phyloP scores from a whole-genome alignment of 2,329 filamentous ascomycete genomes.

The Sordariomycetes sp. region DNA sequence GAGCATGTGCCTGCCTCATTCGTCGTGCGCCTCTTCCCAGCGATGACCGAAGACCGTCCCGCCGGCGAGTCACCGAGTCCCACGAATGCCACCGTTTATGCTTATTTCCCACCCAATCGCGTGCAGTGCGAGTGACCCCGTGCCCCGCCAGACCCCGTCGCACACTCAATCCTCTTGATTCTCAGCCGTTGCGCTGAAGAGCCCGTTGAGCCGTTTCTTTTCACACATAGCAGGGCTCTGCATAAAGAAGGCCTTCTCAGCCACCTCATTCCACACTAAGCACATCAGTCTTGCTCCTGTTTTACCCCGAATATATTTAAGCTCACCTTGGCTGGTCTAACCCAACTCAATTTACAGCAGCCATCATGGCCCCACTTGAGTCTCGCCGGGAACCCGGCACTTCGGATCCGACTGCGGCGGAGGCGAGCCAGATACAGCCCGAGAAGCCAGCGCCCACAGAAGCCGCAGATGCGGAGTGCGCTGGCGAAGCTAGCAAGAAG shows the following conservation, averaged over 20 bases:
- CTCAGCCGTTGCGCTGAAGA: neutral
- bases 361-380: neutral
- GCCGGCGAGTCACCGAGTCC: neutral
- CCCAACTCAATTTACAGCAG: neutral
- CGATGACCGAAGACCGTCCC: neutral
- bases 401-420: neutral
- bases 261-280: neutral
- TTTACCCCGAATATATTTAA: neutral
- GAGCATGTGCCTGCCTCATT: neutral
- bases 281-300: neutral
- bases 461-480: neutral
- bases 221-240: no score
- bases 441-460: constrained; percentile 1
- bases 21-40: neutral
- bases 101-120: neutral
- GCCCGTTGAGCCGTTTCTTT: no score
- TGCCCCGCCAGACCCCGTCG: neutral
- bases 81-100: neutral
- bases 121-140: neutral
- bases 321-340: neutral
- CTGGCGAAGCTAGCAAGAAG: neutral
- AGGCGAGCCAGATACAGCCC: neutral
- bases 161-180: neutral
- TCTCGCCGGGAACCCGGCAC: neutral
- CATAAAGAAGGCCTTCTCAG: no score